A percentile compares a stretch with the other conserved stretches of the same genome.
phyloP scores from a whole-genome alignment of 257 asterid species.

The Orobanche coerulescens region DNA sequence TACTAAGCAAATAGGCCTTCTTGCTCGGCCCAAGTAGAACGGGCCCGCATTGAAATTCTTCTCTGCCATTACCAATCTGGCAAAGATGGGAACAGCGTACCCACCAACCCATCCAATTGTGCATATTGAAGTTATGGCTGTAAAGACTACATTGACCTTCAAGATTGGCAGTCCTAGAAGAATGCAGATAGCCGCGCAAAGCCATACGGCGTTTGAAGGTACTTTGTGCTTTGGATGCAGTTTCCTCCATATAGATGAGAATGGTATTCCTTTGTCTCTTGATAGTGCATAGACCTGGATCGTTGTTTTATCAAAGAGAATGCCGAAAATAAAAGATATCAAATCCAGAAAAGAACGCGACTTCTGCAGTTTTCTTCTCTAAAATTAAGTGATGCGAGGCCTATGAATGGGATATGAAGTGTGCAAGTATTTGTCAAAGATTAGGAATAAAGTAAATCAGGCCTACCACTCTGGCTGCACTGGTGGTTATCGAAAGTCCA shows the following conservation, averaged over 20 bases:
- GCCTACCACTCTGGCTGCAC: slow-evolving; percentile 42
- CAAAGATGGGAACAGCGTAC: slow-evolving; percentile 42
- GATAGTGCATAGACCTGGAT: no score
- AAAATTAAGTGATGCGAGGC: no score
- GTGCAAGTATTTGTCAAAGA: no score
- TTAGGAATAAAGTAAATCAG: no score
- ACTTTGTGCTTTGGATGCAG: slow-evolving; percentile 37
- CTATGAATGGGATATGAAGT: no score
- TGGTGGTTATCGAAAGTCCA: slow-evolving; percentile 38
- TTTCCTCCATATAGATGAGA: slow-evolving; percentile 30
- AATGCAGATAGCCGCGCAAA: slow-evolving; percentile 32
- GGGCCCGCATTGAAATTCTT: slow-evolving; percentile 32
- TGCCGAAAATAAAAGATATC: no score
- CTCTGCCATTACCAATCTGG: slow-evolving; percentile 32
- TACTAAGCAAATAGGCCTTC: slow-evolving; percentile 32
- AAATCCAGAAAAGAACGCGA: no score
- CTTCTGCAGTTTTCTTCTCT: no score
- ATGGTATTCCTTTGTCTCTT: slow-evolving; percentile 45
- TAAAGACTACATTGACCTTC: slow-evolving; percentile 36
- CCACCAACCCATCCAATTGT: slow-evolving; percentile 48
- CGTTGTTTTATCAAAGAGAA: no score
- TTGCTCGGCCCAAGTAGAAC: slow-evolving; percentile 35
- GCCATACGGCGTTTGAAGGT: slow-evolving; percentile 47
- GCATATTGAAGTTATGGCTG: slow-evolving; percentile 40
- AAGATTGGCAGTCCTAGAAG: slow-evolving; percentile 41